These are phyloP conservation scores for Penicillium sp. DNA, from an alignment of 2,329 filamentous ascomycete genomes.

Conservation along the genomic window DNA sequence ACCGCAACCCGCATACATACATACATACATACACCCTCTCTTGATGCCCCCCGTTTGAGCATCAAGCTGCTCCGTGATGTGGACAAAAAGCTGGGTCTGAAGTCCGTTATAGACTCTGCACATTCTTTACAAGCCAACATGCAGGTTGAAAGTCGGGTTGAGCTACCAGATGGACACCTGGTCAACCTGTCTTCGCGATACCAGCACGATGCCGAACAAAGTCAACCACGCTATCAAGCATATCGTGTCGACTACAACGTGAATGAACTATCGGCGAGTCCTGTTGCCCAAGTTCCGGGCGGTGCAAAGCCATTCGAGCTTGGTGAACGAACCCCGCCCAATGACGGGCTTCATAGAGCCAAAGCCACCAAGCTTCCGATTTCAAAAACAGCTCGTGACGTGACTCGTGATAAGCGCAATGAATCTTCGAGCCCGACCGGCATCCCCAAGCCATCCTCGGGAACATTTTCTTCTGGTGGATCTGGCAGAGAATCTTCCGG, in stretches of 20 bases:
- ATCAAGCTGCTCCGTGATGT: constrained; percentile 13
- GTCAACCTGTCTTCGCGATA: constrained; percentile 26
- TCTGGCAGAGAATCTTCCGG: constrained; percentile 9
- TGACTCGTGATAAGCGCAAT: constrained; percentile 11
- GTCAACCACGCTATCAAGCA: constrained; percentile 12
- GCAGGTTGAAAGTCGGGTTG: constrained; percentile 19
- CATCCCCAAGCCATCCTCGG: constrained; percentile 11
- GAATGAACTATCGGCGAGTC: constrained; percentile 6
- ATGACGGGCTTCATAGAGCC: constrained; percentile 11
- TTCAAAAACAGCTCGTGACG: constrained; percentile 18
- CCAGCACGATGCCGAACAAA: constrained; percentile 4
- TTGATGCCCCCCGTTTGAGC: background rate
- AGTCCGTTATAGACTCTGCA: constrained; percentile 8
- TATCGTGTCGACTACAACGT: constrained; percentile 14
- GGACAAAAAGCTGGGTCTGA: constrained; percentile 14
- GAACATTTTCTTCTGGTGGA: constrained; percentile 6
- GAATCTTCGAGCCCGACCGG: constrained; percentile 11
- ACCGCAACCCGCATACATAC: constrained; percentile 3
- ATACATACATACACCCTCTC: background rate
- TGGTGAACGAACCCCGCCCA: constrained; percentile 5
- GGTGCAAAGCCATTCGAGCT: constrained; percentile 5
- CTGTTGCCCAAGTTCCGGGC: constrained; percentile 4
- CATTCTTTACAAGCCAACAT: constrained; percentile 16
- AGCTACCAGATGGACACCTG: constrained; percentile 26
- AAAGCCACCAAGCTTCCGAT: constrained; percentile 28